Conservation (phyloP, 257 asterid species). For the Solanum chiquidenum region DNA sequence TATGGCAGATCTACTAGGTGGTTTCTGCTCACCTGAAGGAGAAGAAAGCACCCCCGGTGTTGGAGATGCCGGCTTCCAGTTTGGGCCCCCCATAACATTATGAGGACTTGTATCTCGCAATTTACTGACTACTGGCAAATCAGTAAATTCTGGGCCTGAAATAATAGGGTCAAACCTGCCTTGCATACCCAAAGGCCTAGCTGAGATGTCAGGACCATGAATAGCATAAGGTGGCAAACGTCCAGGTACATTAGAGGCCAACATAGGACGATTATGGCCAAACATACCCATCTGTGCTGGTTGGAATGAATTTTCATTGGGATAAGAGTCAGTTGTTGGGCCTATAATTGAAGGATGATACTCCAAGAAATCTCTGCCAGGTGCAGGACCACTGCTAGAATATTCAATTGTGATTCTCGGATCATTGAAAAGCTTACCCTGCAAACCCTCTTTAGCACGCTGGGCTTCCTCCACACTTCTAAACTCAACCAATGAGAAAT, state of each 20-base stretch:
- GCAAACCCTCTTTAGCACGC: conserved; percentile 88
- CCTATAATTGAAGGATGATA: conserved; percentile 47
- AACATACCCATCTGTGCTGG: conserved; percentile 58
- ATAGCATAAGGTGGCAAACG: conserved; percentile 37
- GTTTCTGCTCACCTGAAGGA: conserved; percentile 40
- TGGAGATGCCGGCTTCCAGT: conserved; percentile 79
- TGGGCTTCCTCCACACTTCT: conserved; percentile 94
- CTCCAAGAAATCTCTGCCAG: conserved; percentile 24
- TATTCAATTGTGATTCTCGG: conserved; percentile 74
- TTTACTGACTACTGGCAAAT: conserved; percentile 27
- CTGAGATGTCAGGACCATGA: conserved; percentile 44
- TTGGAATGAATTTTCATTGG: conserved; percentile 39
- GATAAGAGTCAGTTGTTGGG: conserved; percentile 18
- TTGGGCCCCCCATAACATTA: conserved; percentile 42
- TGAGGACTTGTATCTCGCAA: conserved; percentile 42
- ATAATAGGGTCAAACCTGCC: conserved; percentile 37
- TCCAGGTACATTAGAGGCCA: conserved; percentile 37
- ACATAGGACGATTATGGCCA: conserved; percentile 44
- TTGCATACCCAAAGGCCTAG: conserved; percentile 52
- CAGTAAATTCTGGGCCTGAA: conserved; percentile 37
- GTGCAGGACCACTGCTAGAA: conserved; percentile 45
- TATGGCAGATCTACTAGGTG: conserved; percentile 35
- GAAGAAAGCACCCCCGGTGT: conserved; percentile 51
- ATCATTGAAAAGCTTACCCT: conserved; percentile 87
- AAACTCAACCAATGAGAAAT: conserved; percentile 73